phyloP scores from a whole-genome alignment of 2,329 filamentous ascomycete species.

The Exophiala lecanii-corni region DNA sequence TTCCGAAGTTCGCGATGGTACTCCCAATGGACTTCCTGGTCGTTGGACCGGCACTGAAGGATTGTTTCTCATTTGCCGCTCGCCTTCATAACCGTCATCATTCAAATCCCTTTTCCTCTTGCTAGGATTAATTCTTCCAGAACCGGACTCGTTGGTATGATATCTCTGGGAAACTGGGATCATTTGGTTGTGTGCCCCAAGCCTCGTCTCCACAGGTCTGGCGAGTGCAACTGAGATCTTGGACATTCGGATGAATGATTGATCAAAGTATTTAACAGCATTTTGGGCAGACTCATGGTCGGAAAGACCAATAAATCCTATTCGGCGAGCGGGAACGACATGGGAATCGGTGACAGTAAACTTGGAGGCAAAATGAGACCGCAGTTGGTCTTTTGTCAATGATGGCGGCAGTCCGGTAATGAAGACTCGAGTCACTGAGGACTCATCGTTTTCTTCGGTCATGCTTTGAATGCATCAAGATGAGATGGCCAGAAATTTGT shows the following conservation, averaged over 20 bases:
- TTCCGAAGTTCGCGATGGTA: background rate
- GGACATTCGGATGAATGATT: conserved; percentile 91
- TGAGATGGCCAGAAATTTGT: too few species aligned
- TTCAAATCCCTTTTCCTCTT: conserved; percentile 11
- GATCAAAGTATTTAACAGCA: conserved; percentile 93
- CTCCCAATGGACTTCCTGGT: background rate
- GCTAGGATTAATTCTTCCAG: conserved; percentile 11
- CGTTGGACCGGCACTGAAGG: background rate
- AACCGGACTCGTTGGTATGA: conserved; percentile 18
- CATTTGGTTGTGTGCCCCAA: conserved; percentile 16
- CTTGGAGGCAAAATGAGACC: conserved; percentile 78
- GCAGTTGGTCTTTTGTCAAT: conserved; percentile 78
- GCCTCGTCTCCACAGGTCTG: conserved; percentile 58
- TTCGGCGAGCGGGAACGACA: conserved; percentile 80
- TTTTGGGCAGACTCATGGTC: conserved; percentile 71
- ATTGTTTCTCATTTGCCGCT: background rate
- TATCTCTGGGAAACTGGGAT: conserved; percentile 20
- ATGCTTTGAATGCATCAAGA: too few species aligned
- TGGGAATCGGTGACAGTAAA: conserved; percentile 84
- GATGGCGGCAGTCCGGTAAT: conserved; percentile 73
- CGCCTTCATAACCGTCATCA: conserved; percentile 12
- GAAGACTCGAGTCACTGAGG: conserved; percentile 59
- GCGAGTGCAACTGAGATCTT: conserved; percentile 88
- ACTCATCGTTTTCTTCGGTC: conserved; percentile 5
- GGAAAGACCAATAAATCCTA: conserved; percentile 94